phyloP scores from a whole-genome alignment of 306 rosid genomes.

The Alnus rubra region DNA sequence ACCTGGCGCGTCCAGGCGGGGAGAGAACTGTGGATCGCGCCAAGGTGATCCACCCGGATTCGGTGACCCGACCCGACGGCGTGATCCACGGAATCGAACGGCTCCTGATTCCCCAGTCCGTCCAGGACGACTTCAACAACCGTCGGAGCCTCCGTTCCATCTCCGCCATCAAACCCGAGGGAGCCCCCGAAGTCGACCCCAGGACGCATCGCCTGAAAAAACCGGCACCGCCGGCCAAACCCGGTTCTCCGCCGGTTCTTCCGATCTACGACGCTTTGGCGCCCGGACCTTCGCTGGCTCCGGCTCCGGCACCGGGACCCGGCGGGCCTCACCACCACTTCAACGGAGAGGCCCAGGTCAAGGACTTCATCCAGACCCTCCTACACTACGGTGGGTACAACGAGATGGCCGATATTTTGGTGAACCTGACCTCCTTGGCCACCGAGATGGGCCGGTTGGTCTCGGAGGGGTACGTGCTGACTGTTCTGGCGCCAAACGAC shows the following conservation, averaged over 20 bases:
- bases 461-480: conserved; percentile 74
- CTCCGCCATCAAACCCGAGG: conserved; percentile 74
- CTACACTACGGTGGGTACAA: conserved; percentile 81
- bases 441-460: conserved; percentile 76
- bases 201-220: conserved; percentile 67
- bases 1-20: conserved; percentile 27
- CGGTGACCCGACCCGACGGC: conserved; percentile 66
- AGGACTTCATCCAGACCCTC: conserved; percentile 75
- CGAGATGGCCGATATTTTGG: conserved; percentile 80
- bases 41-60: conserved; percentile 40
- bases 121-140: conserved; percentile 64
- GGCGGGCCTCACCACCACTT: conserved; percentile 82
- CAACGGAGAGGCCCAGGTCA: conserved; percentile 69
- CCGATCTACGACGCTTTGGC: conserved; percentile 76
- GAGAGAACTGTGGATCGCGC: conserved; percentile 52
- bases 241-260: conserved; percentile 59
- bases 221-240: conserved; percentile 41
- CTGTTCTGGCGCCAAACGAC: conserved; percentile 79
- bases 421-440: conserved; percentile 70
- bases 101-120: conserved; percentile 61
- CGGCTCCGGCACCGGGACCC: conserved; percentile 88
- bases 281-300: conserved; percentile 68
- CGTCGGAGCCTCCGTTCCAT: conserved; percentile 65
- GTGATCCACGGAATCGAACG: conserved; percentile 78
- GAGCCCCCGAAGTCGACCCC: conserved; percentile 73